Conservation (phyloP, 805 yeast species). For the Tetrapisispora arboricola region DNA sequence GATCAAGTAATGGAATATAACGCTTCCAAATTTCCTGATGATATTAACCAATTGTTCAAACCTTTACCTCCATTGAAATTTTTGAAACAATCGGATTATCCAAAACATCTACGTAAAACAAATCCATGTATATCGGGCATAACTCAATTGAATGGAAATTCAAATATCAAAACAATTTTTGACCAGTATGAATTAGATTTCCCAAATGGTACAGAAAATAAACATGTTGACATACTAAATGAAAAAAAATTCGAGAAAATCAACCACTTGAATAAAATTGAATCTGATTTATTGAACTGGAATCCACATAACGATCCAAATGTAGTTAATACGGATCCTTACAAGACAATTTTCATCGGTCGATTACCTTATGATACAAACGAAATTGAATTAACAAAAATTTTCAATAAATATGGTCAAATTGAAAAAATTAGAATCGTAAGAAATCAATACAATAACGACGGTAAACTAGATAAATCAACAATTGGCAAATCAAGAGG, state of each 20-base stretch:
- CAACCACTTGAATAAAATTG: slow-evolving; percentile 25
- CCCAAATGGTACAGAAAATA: slow-evolving; percentile 18
- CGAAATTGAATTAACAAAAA: slow-evolving; percentile 58
- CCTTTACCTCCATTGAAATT: slow-evolving; percentile 49
- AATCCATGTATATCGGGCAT: slow-evolving; percentile 41
- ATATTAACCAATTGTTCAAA: slow-evolving; percentile 33
- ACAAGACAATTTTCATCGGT: slow-evolving; percentile 65
- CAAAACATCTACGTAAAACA: slow-evolving; percentile 35
- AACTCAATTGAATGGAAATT: slow-evolving; percentile 18
- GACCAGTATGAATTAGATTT: slow-evolving; percentile 21
- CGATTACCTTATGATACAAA: slow-evolving; percentile 54
- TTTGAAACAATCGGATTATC: slow-evolving; percentile 39
- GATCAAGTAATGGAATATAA: slow-evolving; percentile 5
- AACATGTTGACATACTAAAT: slow-evolving; percentile 23
- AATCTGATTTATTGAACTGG: slow-evolving; percentile 35
- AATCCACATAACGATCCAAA: slow-evolving; percentile 49
- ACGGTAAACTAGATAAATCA: background rate
- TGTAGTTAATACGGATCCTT: slow-evolving; percentile 57
- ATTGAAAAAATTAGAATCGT: slow-evolving; percentile 56
- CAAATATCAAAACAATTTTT: background rate
- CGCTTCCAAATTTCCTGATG: slow-evolving; percentile 30
- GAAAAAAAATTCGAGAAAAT: slow-evolving; percentile 9
- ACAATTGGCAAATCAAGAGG: slow-evolving; percentile 46
- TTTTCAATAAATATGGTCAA: slow-evolving; percentile 56
- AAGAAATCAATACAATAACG: slow-evolving; percentile 38